Evolutionary conservation across 2,329 filamentous ascomycete species (phyloP).

Genomic region (Sclerotinia sclerotiorum): DNA sequence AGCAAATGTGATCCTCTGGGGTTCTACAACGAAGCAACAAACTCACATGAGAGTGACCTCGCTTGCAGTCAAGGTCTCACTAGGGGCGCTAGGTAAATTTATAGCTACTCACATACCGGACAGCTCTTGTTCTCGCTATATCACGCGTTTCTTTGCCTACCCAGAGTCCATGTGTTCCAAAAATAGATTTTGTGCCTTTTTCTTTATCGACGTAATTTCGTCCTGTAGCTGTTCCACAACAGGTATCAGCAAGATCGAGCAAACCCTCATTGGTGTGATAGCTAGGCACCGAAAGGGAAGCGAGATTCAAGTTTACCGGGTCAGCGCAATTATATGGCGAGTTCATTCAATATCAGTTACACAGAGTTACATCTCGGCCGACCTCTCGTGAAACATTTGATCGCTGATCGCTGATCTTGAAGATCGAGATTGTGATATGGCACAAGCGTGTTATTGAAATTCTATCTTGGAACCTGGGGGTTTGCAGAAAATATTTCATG

Average conservation of each 20-base stretch:
- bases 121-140: not conserved
- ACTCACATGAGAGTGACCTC: not conserved
- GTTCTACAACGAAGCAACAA: not conserved
- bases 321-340: not conserved
- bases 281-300: no score
- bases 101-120: not conserved
- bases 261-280: no score
- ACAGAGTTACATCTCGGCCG: not conserved
- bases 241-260: no score
- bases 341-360: not conserved
- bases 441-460: not conserved
- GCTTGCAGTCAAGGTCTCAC: not conserved
- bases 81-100: not conserved
- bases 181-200: not conserved
- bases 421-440: not conserved
- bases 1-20: not conserved
- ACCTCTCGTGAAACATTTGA: not conserved
- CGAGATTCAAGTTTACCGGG: no score
- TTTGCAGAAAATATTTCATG: not conserved
- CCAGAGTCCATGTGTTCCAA: not conserved
- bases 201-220: not conserved
- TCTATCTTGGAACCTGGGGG: not conserved
- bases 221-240: no score
- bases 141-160: not conserved
- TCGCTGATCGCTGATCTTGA: not conserved